These are phyloP conservation scores for Microcyclosporella mali DNA, from an alignment of 2,329 filamentous ascomycete species.

Conservation along the genomic window DNA sequence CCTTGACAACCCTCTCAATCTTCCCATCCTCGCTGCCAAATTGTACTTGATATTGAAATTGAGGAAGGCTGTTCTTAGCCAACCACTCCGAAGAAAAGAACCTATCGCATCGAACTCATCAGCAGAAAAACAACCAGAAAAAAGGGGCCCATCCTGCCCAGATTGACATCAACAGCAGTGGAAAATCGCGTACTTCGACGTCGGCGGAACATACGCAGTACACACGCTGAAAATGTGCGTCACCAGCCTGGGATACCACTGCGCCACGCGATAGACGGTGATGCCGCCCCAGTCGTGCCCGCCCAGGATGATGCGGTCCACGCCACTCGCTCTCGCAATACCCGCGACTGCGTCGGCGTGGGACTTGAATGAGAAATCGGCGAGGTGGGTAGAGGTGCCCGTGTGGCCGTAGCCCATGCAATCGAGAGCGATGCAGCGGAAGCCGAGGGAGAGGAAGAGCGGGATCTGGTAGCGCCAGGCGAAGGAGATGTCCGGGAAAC, in stretches of 20 bases:
- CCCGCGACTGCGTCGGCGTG: constrained; percentile 69
- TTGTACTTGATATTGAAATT: constrained; percentile 81
- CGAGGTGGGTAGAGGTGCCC: constrained; percentile 32
- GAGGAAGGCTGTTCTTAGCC: constrained; percentile 53
- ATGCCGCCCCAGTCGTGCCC: constrained; percentile 90
- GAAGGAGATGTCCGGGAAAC: constrained; percentile 75
- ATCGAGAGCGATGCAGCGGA: constrained; percentile 77
- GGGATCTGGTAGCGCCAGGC: constrained; percentile 91
- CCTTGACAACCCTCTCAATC: constrained; percentile 51
- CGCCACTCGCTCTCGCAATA: constrained; percentile 55
- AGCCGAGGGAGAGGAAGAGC: constrained; percentile 61
- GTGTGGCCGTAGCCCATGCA: constrained; percentile 81
- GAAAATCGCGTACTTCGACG: too few species aligned
- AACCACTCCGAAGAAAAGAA: constrained; percentile 56
- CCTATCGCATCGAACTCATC: constrained; percentile 27
- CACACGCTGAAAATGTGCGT: constrained; percentile 69
- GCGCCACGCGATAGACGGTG: constrained; percentile 66
- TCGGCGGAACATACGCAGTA: constrained; percentile 62
- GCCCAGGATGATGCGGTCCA: constrained; percentile 65
- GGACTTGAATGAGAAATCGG: constrained; percentile 64
- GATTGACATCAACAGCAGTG: too few species aligned
- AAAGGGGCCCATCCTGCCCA: too few species aligned
- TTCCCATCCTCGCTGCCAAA: constrained; percentile 43
- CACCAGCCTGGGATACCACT: constrained; percentile 68
- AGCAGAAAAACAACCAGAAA: too few species aligned